Evolutionary conservation across 2,329 filamentous ascomycete species (phyloP).

Genomic region (Pseudogymnoascus sp.): DNA sequence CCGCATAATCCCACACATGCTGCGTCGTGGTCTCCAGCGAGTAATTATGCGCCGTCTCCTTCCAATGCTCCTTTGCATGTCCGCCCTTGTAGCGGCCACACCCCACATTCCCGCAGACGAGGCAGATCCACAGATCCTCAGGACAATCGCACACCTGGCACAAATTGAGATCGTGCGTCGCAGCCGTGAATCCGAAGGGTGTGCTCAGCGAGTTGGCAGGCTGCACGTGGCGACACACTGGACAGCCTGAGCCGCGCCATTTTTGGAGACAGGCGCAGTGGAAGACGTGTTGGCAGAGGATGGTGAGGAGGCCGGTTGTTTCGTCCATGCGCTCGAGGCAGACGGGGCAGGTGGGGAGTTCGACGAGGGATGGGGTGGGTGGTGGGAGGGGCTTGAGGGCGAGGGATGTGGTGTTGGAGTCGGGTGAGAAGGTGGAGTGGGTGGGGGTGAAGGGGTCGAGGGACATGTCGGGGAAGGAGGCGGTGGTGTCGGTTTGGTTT

Average conservation of each 20-base stretch:
- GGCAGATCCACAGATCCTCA: constrained; percentile 86
- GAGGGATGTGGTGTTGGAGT: constrained; percentile 26
- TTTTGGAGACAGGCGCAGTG: constrained; percentile 94
- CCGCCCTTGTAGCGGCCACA: constrained; percentile 92
- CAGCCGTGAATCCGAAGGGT: constrained; percentile 21
- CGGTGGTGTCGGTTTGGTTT: constrained; percentile 44
- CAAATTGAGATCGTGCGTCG: constrained; percentile 51
- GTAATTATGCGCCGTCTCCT: constrained; percentile 81
- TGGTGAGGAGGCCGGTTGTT: constrained; percentile 87
- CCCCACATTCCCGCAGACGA: constrained; percentile 86
- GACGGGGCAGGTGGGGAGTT: constrained; percentile 91
- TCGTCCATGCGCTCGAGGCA: constrained; percentile 92
- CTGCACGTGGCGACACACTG: constrained; percentile 86
- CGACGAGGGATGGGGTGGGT: constrained; percentile 73
- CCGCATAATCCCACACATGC: constrained; percentile 96
- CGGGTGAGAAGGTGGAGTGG: constrained; percentile 15
- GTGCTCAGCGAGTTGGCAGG: constrained; percentile 39
- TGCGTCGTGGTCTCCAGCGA: constrained; percentile 89
- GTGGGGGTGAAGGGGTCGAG: constrained; percentile 55
- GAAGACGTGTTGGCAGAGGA: constrained; percentile 95
- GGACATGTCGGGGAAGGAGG: constrained; percentile 49
- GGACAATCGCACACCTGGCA: constrained; percentile 75
- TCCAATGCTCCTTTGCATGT: constrained; percentile 90
- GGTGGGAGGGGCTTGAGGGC: constrained; percentile 52
- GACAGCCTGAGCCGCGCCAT: constrained; percentile 90